These are phyloP conservation scores for Fusarium kyushuense DNA, from an alignment of 2,329 filamentous ascomycete genomes.

Conservation along the genomic window DNA sequence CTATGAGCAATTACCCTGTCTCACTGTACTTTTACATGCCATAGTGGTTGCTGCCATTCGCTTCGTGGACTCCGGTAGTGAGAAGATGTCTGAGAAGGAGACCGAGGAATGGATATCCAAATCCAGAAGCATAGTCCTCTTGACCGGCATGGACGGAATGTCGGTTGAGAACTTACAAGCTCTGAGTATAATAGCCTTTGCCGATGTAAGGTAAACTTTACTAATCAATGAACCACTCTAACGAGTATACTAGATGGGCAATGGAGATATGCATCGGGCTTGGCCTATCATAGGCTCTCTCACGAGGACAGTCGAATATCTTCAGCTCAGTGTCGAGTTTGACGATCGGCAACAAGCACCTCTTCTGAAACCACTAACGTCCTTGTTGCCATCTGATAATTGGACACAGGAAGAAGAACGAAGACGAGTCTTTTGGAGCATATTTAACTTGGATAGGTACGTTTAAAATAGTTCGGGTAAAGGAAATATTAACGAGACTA, in stretches of 20 bases:
- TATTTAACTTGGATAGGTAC: slow-evolving; percentile 51
- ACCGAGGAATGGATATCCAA: slow-evolving; percentile 26
- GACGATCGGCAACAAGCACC: slow-evolving; percentile 33
- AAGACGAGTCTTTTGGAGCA: slow-evolving; percentile 51
- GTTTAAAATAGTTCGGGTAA: accelerated
- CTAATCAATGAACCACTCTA: accelerated
- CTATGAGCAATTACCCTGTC: slow-evolving; percentile 30
- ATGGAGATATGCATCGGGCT: slow-evolving; percentile 43
- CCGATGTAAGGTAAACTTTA: slow-evolving; percentile 20
- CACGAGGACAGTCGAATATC: slow-evolving; percentile 49
- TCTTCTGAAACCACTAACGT: slow-evolving; percentile 5
- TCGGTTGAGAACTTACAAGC: slow-evolving; percentile 44
- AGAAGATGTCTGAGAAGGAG: neutral
- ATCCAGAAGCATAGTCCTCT: slow-evolving; percentile 37
- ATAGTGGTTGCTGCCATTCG: slow-evolving; percentile 42
- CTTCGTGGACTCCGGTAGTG: slow-evolving; percentile 15
- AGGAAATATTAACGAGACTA: neutral
- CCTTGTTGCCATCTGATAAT: slow-evolving; percentile 36
- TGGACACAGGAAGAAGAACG: slow-evolving; percentile 52
- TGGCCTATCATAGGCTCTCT: slow-evolving; percentile 51
- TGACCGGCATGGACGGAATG: slow-evolving; percentile 40
- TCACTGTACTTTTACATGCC: slow-evolving; percentile 32
- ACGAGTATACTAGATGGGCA: slow-evolving; percentile 43
- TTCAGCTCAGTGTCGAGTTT: slow-evolving; percentile 48
- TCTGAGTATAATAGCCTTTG: slow-evolving; percentile 40